These are phyloP conservation scores for Rhodosorus marinus DNA, from an alignment of 23 red algal species.

Conservation along the genomic window DNA sequence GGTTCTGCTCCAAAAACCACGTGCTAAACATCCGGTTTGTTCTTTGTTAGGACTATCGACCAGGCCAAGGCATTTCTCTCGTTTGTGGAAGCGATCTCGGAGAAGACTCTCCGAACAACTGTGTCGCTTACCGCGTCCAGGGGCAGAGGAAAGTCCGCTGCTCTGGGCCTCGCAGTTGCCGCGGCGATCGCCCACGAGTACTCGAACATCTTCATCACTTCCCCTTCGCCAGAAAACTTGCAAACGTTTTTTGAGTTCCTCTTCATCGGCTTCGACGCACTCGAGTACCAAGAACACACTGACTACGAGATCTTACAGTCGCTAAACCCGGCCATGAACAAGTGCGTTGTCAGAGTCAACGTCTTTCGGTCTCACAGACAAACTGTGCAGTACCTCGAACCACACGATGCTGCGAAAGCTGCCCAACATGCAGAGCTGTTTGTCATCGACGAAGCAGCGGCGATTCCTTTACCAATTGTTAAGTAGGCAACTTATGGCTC, in stretches of 20 bases:
- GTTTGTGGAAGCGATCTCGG: conserved; percentile 55
- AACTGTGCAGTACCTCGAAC: conserved; percentile 69
- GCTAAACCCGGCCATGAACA: conserved; percentile 3
- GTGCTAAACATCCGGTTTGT: neutral
- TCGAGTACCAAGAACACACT: conserved; percentile 64
- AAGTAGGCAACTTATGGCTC: too few species aligned
- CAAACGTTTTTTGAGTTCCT: conserved; percentile 76
- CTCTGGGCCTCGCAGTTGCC: conserved; percentile 79
- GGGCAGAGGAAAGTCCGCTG: conserved; percentile 82
- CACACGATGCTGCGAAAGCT: conserved; percentile 19
- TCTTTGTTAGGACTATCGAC: conserved; percentile 26
- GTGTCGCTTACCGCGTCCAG: conserved; percentile 77
- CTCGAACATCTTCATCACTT: conserved; percentile 68
- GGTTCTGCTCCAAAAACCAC: neutral
- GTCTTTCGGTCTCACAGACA: conserved; percentile 25
- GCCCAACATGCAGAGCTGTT: conserved; percentile 46
- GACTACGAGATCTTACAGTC: conserved; percentile 59
- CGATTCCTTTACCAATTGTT: conserved; percentile 67
- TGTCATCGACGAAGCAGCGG: conserved; percentile 92
- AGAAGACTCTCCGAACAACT: conserved; percentile 45
- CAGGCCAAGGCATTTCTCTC: conserved; percentile 61
- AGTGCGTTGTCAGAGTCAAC: conserved; percentile 44
- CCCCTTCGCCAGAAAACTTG: conserved; percentile 75
- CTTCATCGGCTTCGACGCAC: conserved; percentile 40
- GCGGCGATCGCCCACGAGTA: conserved; percentile 58